Evolutionary conservation across 208 protist species (phyloP), one percentile per base, ranked within the genome.

Genomic region (Giardia muris): DNA sequence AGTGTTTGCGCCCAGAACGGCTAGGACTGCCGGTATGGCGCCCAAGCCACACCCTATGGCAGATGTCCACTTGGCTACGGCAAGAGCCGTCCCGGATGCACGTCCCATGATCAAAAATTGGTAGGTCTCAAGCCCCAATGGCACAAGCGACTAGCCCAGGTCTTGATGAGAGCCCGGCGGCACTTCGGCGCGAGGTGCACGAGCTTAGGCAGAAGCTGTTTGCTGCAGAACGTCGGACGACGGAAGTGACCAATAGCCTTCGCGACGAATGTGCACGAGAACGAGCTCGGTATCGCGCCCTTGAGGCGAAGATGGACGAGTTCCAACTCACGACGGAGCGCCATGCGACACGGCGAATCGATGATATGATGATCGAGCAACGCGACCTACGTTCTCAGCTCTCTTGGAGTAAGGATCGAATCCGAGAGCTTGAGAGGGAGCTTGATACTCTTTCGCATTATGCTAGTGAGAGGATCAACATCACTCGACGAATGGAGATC

Each of bases 231-330:
- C 4, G 42, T 10, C n/a, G 42, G 45, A 4, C 3, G n/a, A 43
- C 86, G 3, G 86, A 89, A 4, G 19, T 4, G 42, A 45, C 42
- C 4, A 89, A 89, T 43, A 46, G 42, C 22, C 86, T 89, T 44
- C n/a, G 45, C n/a, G 86, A 89, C 19, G 86, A 89, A 43, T 44
- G 4, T 44, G 86, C 86, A 89, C 86, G 86, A 22, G 86, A 89
- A 43, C 4, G 86, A 4, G 86, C 86, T 43, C 4, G 42, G 86
- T 89, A 89, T 43, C 4, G 86, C 4, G 86, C 86, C 3, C 4
- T 89, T 19, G 86, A 89, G 86, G 4, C 86, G 4, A 89, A 89
- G 86, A 10, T 89, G 4, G 86, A 89, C 3, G 86, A 89, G 45
- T 89, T 89, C 45, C 86, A 89, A 43, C 22, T 44, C 3, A 10